Base-by-base conservation (phyloP, 768 basidiomycete species). In the Rhizopogon salebrosus region DNA sequence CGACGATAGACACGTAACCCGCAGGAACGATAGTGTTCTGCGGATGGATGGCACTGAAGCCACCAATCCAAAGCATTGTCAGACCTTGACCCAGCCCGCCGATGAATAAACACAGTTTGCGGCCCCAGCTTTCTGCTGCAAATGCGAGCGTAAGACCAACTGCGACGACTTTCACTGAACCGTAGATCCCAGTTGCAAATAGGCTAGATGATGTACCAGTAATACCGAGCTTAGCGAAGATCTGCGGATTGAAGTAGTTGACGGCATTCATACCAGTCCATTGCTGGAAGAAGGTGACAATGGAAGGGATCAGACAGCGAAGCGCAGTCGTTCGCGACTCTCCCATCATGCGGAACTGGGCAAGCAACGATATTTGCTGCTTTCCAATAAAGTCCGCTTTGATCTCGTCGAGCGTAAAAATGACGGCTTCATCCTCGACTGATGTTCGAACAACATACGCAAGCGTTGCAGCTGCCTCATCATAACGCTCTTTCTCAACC, bases 191-290 rank as follows among this genome's bases (percentile, higher is more conserved):
- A 5, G 80, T 80, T 3, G 80, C 79, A 35, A 82, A 72, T 6
- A 82, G 65, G 5, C 75, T 63, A 6, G 58, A 70, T 6, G 59
- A 70, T 22, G 67, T 73, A 3, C 75, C 74, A 1, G 65, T 68
- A 23, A 80, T 72, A 1, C 80, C 80, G 11, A 82, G 64, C 29
- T 63, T 64, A 2, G 72, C 70, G 55, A 82, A 81, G 55, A 82
- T 77, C 36, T 72, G 60, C 0, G 80, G 80, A 56, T 74, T 74
- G 54, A 74, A 82, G 57, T 82, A 82, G 57, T 79, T 79, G 58
- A 80, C 77, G 3, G 77, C 72, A 55, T 81, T 80, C 13, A 76
- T 76, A 11, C 80, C 80, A 0, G 76, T 80, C 72, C 76, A 78
- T 60, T 80, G 71, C 37, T 66, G 64, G 60, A 72, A 74, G 54